Evolutionary conservation across 345 rosid species (phyloP), one percentile per base, ranked within the genome.

Genomic region (Melaleuca quinquenervia): DNA sequence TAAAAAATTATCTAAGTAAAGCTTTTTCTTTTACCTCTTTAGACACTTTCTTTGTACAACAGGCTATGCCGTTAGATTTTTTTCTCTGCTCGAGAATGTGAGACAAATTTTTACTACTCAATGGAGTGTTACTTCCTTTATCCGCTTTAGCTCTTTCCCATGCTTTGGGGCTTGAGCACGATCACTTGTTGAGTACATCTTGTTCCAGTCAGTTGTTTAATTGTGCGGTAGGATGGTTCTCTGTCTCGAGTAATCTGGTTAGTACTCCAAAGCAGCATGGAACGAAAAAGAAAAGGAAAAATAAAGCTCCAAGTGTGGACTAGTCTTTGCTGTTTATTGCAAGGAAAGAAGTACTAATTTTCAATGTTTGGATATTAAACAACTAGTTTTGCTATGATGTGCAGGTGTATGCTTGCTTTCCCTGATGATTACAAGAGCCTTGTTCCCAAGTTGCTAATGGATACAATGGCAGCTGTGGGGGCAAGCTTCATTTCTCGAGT

Each of bases 381-480:
- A 48, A 82, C 13, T 74, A 52, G 60, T 32, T 74, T 70, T 3
- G 78, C n/a, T 24, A 76, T 82, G 27, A 76, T 85, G 60, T 85
- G 83, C 93, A 96, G 99, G 99, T 97, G 98, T 90, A 90, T 89
- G 93, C 91, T 94, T 89, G 98, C 98, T 91, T 96, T 97, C 90
- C 99, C 99, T 60, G 98, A 94, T 85, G 98, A 97, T 90, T 95
- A 93, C 85, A 94, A 85, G 88, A 90, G 88, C 86, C 96, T 97
- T 5, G 95, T 95, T 52, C 99, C 98, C 15, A 96, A 92, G 93
- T 90, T 97, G 84, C 89, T 97, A 82, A 82, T 93, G 64, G 99
- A 97, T 92, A 94, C 95, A 87, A 96, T 97, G 98, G 94, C 90
- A 52, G 91, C 93, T 55, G 82, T 96, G 24, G 98, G 97, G 64